These are phyloP conservation scores for Spathaspora passalidarum DNA, from an alignment of 805 yeast genomes.

Conservation along the genomic window DNA sequence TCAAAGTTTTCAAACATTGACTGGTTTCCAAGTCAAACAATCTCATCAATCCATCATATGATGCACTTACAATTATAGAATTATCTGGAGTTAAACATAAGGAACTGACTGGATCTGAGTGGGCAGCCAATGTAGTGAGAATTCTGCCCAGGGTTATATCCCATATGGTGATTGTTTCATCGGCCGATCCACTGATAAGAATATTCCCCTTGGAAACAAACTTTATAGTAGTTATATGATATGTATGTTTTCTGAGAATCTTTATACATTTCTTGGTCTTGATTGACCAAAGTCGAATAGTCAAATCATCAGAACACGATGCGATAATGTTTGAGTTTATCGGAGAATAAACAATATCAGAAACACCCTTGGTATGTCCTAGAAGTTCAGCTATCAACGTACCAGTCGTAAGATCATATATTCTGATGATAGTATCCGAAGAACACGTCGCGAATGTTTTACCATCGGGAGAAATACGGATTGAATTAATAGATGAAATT, in stretches of 20 bases:
- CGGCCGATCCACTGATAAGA: slow-evolving; percentile 79
- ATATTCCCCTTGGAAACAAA: slow-evolving; percentile 77
- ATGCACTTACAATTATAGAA: slow-evolving; percentile 78
- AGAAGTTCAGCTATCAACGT: slow-evolving; percentile 27
- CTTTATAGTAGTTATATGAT: slow-evolving; percentile 69
- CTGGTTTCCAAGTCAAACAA: slow-evolving; percentile 87
- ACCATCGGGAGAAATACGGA: slow-evolving; percentile 64
- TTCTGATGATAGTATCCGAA: slow-evolving; percentile 24
- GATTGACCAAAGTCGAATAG: slow-evolving; percentile 72
- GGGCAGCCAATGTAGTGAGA: slow-evolving; percentile 82
- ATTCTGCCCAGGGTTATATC: slow-evolving; percentile 69
- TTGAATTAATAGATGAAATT: slow-evolving; percentile 43
- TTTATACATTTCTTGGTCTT: slow-evolving; percentile 44
- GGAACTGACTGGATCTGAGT: slow-evolving; percentile 83
- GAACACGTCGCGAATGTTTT: slow-evolving; percentile 50
- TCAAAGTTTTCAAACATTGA: slow-evolving; percentile 86
- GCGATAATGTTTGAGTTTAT: slow-evolving; percentile 66
- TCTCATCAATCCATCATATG: slow-evolving; percentile 89
- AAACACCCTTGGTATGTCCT: slow-evolving; percentile 72
- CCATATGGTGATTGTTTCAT: slow-evolving; percentile 91
- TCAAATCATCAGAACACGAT: slow-evolving; percentile 82
- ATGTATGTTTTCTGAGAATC: slow-evolving; percentile 74
- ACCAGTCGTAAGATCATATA: slow-evolving; percentile 26
- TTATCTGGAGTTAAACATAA: slow-evolving; percentile 76
- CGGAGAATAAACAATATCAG: slow-evolving; percentile 77